Evolutionary conservation across 345 rosid species (phyloP), one percentile per base, ranked within the genome.

Genomic region (Toxicodendron radicans): DNA sequence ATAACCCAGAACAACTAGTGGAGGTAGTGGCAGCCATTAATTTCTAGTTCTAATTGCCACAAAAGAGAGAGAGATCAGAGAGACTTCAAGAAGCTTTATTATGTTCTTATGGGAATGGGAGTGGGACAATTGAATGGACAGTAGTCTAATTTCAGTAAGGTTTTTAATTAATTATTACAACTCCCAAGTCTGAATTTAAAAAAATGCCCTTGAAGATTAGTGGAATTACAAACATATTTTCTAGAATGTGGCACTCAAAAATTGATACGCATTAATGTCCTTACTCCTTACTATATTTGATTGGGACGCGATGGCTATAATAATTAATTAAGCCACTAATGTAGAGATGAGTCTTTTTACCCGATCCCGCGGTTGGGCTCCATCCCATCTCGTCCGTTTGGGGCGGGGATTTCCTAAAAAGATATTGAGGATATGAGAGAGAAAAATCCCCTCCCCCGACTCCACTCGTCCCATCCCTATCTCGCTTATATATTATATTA

Each of bases 11-110:
- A 81, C 80, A 76, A 35, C 30, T 64, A 4, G 79, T 20, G 77
- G 83, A 75, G 75, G 87, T 76, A n/a, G 85, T 63, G 60, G 81
- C 82, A 38, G 84, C 83, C 87, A 85, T 85, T 81, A 51, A 51
- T 48, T 48, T 65, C 8, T 23, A 8, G 21, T 21, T 9, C 51
- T 30, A 10, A 49, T 10, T 5, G 58, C 58, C 24, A 35, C 9
- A 21, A n/a, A 20, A 18, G 24, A 41, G 60, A 52, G 59, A 64
- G 21, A 53, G 62, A 58, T 41, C 32, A 38, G 23, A 65, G 65
- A 27, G 60, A 68, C 9, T 32, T 33, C 6, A 7, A 30, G 64
- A 38, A 5, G 20, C 64, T 32, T 17, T 60, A 30, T 30, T 32
- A 60, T 16, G 56, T 38, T 16, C 21, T 48, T 27, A 27, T 3